These are phyloP conservation scores for Boletus reticulatus DNA, from an alignment of 768 basidiomycete species.

Conservation along the genomic window DNA sequence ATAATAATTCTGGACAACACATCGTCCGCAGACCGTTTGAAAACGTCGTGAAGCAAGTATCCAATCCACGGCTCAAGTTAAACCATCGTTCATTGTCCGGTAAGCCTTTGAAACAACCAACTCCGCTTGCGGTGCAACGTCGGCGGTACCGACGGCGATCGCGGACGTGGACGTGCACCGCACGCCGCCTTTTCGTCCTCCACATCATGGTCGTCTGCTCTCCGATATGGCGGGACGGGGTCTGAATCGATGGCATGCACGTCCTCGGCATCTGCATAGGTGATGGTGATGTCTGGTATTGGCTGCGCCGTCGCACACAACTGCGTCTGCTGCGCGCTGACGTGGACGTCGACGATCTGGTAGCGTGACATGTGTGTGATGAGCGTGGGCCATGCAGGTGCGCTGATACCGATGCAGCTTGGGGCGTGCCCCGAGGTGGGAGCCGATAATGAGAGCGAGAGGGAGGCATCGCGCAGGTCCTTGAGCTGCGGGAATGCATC, in stretches of 20 bases:
- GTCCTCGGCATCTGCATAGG: slow-evolving; percentile 18
- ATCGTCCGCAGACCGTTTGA: too few species aligned
- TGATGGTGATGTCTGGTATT: slow-evolving; percentile 32
- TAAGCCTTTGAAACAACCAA: slow-evolving; percentile 17
- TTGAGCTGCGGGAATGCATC: slow-evolving; percentile 47
- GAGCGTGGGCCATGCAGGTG: slow-evolving; percentile 47
- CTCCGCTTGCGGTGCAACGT: slow-evolving; percentile 3
- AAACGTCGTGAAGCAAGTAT: too few species aligned
- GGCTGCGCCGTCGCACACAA: neutral
- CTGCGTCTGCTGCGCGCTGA: slow-evolving; percentile 6
- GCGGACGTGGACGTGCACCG: neutral
- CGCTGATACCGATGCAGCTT: slow-evolving; percentile 48
- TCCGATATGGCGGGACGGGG: slow-evolving; percentile 41
- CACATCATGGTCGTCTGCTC: neutral
- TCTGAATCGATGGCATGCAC: neutral
- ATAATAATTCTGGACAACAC: too few species aligned
- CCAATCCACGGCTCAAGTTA: too few species aligned
- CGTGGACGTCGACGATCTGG: slow-evolving; percentile 46
- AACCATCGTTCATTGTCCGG: neutral
- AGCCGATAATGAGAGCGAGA: slow-evolving; percentile 43
- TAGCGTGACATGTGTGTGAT: slow-evolving; percentile 40
- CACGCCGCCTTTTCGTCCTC: slow-evolving; percentile 17
- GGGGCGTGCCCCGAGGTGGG: slow-evolving; percentile 26
- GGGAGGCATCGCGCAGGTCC: slow-evolving; percentile 36
- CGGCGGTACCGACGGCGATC: neutral